phyloP scores from a whole-genome alignment of 2,329 filamentous ascomycete genomes.

The Colletotrichum sp. region DNA sequence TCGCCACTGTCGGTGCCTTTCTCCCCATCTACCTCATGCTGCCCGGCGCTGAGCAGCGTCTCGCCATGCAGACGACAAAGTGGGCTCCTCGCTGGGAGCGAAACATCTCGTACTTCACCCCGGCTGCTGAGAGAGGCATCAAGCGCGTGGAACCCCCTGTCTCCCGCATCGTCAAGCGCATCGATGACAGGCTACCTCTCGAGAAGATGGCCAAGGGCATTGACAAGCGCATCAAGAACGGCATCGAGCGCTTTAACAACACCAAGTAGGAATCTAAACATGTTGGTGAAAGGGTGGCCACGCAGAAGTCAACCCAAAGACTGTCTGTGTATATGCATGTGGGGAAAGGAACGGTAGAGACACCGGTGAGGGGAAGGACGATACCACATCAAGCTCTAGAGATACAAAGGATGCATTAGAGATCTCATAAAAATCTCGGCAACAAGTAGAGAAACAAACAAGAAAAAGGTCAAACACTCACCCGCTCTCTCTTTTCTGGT shows the following conservation, averaged over 20 bases:
- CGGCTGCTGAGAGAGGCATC: slow-evolving; percentile 51
- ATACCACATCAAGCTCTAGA: slow-evolving; percentile 8
- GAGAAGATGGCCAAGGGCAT: slow-evolving; percentile 55
- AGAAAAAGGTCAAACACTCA: background rate
- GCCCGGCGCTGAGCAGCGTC: slow-evolving; percentile 59
- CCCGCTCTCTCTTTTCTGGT: background rate
- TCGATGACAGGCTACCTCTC: slow-evolving; percentile 54
- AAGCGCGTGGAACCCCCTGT: slow-evolving; percentile 58
- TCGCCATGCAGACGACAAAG: slow-evolving; percentile 58
- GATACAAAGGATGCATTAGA: slow-evolving; percentile 10
- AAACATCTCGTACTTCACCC: slow-evolving; percentile 58
- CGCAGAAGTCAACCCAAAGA: background rate
- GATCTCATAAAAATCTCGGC: background rate
- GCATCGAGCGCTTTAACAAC: slow-evolving; percentile 41
- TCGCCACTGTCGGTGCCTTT: slow-evolving; percentile 58
- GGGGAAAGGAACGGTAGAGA: background rate
- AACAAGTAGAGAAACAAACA: background rate
- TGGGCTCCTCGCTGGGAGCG: slow-evolving; percentile 67
- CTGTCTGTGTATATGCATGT: background rate
- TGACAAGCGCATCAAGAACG: slow-evolving; percentile 51
- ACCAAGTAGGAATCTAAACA: background rate
- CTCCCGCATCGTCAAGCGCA: slow-evolving; percentile 46
- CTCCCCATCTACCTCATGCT: slow-evolving; percentile 63
- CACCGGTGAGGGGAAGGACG: background rate
- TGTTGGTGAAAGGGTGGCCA: background rate